Base-by-base conservation (phyloP, 345 rosid species). In the Citrus inodora region DNA sequence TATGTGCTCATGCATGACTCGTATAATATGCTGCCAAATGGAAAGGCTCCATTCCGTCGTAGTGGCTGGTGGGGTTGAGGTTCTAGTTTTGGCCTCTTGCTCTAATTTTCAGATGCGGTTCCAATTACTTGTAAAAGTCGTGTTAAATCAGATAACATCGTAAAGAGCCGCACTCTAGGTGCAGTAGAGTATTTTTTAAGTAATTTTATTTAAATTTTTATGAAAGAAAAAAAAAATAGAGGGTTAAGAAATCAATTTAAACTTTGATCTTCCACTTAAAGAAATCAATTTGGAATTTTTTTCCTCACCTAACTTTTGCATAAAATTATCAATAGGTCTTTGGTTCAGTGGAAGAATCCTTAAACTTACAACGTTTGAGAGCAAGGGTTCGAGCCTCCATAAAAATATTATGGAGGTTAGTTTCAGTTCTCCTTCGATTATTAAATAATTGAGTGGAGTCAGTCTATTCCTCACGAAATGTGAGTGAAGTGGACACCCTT, bases 311-410 rank as follows among this genome's bases (percentile, higher is more conserved):
- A 42, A 42, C 1, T 42, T 10, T 42, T 42, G 4, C 13, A 3
- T 40, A 10, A 40, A 40, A 40, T 40, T 40, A 9, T 0, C 32
- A 30, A 3, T 30, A 0, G 4, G 0, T 0, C 4, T 30, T 30
- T 30, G 4, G 4, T 30, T 4, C 0, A 30, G 4, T 30, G 0
- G 0, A 0, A 30, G 4, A 30, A 30, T 0, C 0, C 0, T 30
- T 30, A 0, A 4, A 30, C 3, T 30, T 3, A 30, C 0, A 30
- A 30, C 3, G 0, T 30, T 30, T 30, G 0, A 30, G 4, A 30
- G 0, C 0, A 30, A 30, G 0, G 0, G 4, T 30, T 30, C 32
- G 0, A 3, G 32, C 4, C 0, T 30, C 4, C 0, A 30, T 30
- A 30, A 30, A 30, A 30, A 0, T 30, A 30, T 30, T 30, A 30